A percentile compares a stretch with the other conserved stretches of the same genome.
Conservation (phyloP, 805 yeast species). For the Candida succiphila region DNA sequence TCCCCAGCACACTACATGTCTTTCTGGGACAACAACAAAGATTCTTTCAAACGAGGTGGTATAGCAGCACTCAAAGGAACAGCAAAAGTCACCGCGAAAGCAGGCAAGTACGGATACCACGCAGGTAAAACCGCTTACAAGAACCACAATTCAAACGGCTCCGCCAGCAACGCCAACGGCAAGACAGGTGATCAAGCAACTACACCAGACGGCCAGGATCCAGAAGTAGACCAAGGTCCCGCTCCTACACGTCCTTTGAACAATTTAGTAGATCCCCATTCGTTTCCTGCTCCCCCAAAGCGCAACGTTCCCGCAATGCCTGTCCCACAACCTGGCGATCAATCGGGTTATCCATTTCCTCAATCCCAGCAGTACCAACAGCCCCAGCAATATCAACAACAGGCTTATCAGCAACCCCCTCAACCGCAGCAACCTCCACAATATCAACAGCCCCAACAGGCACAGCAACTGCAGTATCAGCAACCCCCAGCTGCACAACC, state of each 20-base stretch:
- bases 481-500: conserved; percentile 5
- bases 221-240: conserved; percentile 8
- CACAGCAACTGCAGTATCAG: conserved; percentile 3
- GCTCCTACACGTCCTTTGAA: conserved; percentile 10
- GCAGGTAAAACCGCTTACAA: conserved; percentile 42
- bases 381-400: conserved; percentile 4
- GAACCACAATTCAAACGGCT: conserved; percentile 21
- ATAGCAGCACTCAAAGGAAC: conserved; percentile 38
- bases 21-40: conserved; percentile 46
- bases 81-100: conserved; percentile 38
- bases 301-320: conserved; percentile 18
- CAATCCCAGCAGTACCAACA: conserved; percentile 10
- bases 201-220: conserved; percentile 5
- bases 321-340: background rate
- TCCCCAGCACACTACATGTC: too few species aligned
- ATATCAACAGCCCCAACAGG: conserved; percentile 8
- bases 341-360: conserved; percentile 4
- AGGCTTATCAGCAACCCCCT: conserved; percentile 8
- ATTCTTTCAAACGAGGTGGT: conserved; percentile 38
- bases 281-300: conserved; percentile 31
- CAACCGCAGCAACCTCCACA: conserved; percentile 9
- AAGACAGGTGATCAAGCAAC: conserved; percentile 6
- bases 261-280: conserved; percentile 18
- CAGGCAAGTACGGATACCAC: conserved; percentile 33
- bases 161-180: too few species aligned